Base-by-base conservation (phyloP, 2,329 filamentous ascomycete genomes). In the Beauveria brongniartii region DNA sequence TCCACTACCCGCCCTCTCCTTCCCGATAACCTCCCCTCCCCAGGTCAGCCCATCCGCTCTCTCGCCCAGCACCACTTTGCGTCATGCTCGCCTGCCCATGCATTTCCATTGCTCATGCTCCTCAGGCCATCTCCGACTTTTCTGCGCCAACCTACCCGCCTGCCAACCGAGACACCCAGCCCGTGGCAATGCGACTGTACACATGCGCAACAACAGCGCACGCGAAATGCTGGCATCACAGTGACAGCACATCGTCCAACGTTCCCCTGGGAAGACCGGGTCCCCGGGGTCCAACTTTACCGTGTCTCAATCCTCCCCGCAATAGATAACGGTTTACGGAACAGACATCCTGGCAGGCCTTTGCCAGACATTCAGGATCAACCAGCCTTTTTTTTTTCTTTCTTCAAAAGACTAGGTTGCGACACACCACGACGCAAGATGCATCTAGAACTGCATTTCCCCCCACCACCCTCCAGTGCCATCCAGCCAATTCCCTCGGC, bases 371-470 rank as follows among this genome's bases (percentile, higher is more conserved):
- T 14, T 5, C 30, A 34, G 3, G 10, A 34, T 34, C 30, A 34
- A 34, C 10, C 30, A 10, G 14, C 30, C 34, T 37, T 16, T 37
- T 37, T 14, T 37, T 10, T 16, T 37, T 6, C 5, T 16, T 37
- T 37, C 5, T 37, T 37, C 12, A 37, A 16, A 37, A 37, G 34
- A 16, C 34, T 37, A 5, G 34, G 34, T 37, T 58, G 47, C 56
- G 14, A 26, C 48, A 54, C 50, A 59, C 57, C 50, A 43, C 40
- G 14, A 59, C 48, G 47, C 48, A 53, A 59, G 57, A 53, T 59
- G 48, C 47, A 59, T 59, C 57, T 59, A 59, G 57, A 59, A 59
- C 50, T 59, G 50, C 57, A 54, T 34, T 18, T 30, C 28, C 50
- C 57, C 28, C 37, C 57, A 53, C 48, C 30, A 59, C 48, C 41